These are phyloP conservation scores for Septoria petroselini DNA, from an alignment of 2,329 filamentous ascomycete genomes.

Conservation along the genomic window DNA sequence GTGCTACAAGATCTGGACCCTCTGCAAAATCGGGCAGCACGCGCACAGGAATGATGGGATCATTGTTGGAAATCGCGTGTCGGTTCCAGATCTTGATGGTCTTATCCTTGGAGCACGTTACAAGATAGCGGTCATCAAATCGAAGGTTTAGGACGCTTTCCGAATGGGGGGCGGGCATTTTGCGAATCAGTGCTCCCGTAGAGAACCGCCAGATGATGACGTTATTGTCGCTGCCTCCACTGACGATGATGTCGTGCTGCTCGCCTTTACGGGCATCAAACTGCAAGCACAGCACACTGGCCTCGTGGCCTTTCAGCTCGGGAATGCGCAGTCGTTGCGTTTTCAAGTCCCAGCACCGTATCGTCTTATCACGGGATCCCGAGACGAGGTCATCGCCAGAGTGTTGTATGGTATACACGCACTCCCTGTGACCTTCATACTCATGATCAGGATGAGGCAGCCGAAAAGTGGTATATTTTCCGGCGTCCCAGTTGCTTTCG, in stretches of 20 bases:
- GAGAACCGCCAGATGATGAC: constrained; percentile 93
- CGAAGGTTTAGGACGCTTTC: constrained; percentile 92
- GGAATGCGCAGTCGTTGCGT: constrained; percentile 69
- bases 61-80: constrained; percentile 54
- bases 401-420: constrained; percentile 93
- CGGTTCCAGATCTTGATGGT: constrained; percentile 96
- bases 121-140: constrained; percentile 85
- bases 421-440: constrained; percentile 83
- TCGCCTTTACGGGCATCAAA: constrained; percentile 73
- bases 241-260: constrained; percentile 87
- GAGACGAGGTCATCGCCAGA: constrained; percentile 83
- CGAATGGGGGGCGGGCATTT: constrained; percentile 70
- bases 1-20: constrained; percentile 51
- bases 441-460: constrained; percentile 78
- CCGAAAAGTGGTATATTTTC: constrained; percentile 80
- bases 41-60: constrained; percentile 38
- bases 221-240: constrained; percentile 86
- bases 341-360: constrained; percentile 86
- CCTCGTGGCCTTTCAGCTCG: constrained; percentile 71
- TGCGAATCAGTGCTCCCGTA: constrained; percentile 77
- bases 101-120: constrained; percentile 97
- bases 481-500: constrained; percentile 88
- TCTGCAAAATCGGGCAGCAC: constrained; percentile 42
- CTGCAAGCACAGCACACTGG: constrained; percentile 90
- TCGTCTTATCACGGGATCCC: constrained; percentile 81